A percentile compares a stretch with the other conserved stretches of the same genome.
Evolutionary conservation across 805 yeast species (phyloP).

Genomic region (Lachancea mirantina): DNA sequence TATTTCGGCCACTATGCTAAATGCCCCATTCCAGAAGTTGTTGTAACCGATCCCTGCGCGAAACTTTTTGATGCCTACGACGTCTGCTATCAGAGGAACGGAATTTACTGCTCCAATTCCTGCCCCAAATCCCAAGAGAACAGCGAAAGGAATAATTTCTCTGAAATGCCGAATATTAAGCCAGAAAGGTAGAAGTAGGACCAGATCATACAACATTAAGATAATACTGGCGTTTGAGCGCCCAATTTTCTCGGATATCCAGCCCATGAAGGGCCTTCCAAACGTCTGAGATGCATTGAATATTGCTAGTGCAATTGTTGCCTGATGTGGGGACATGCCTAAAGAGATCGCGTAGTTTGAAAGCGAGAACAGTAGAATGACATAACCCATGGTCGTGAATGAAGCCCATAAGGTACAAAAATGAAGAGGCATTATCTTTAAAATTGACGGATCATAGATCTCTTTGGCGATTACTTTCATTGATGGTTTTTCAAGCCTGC

Average conservation of each 20-base stretch:
- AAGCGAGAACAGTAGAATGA: slow-evolving; percentile 39
- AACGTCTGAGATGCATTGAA: slow-evolving; percentile 41
- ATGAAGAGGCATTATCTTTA: slow-evolving; percentile 28
- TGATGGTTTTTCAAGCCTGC: slow-evolving; percentile 20
- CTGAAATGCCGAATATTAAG: slow-evolving; percentile 33
- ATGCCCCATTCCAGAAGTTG: slow-evolving; percentile 18
- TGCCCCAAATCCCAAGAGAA: slow-evolving; percentile 33
- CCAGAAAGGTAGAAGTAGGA: slow-evolving; percentile 36
- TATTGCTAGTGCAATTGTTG: slow-evolving; percentile 39
- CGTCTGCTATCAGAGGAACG: slow-evolving; percentile 29
- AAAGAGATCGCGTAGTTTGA: slow-evolving; percentile 40
- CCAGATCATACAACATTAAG: slow-evolving; percentile 24
- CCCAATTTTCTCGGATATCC: slow-evolving; percentile 39
- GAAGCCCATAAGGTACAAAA: slow-evolving; percentile 34
- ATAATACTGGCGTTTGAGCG: slow-evolving; percentile 39
- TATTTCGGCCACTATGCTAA: slow-evolving; percentile 39
- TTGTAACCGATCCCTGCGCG: slow-evolving; percentile 28
- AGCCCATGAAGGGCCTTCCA: slow-evolving; percentile 45
- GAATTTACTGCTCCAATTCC: slow-evolving; percentile 32
- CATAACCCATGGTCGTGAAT: slow-evolving; percentile 35
- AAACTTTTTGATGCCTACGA: slow-evolving; percentile 28
- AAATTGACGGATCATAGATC: slow-evolving; percentile 31
- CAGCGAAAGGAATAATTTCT: slow-evolving; percentile 29
- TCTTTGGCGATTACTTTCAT: slow-evolving; percentile 26
- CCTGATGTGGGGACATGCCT: slow-evolving; percentile 40